These are phyloP conservation scores for Rhynchospora pubera DNA, from an alignment of 176 grass and related monocot species.

Conservation along the genomic window DNA sequence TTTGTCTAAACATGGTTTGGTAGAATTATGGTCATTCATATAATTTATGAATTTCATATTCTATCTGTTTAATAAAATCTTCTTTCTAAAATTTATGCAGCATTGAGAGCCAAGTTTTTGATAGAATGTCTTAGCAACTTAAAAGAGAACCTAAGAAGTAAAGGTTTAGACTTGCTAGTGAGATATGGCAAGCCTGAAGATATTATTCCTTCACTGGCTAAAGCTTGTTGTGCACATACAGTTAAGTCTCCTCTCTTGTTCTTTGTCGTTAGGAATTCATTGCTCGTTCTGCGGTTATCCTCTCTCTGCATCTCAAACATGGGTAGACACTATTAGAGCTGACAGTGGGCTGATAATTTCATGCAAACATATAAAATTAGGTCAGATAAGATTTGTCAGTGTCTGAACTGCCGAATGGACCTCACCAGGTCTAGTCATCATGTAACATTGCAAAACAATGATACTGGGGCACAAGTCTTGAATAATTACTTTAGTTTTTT, in stretches of 20 bases:
- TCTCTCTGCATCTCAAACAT: neutral
- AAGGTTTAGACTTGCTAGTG: conserved; percentile 59
- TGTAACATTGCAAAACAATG: neutral
- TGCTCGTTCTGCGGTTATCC: neutral
- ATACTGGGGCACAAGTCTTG: neutral
- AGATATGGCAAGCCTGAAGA: conserved; percentile 68
- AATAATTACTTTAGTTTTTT: neutral
- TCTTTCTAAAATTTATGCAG: conserved; percentile 21
- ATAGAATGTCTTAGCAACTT: conserved; percentile 60
- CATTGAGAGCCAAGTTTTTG: conserved; percentile 59
- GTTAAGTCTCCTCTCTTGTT: conserved; percentile 24
- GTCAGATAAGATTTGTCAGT: neutral
- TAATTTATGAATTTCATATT: neutral
- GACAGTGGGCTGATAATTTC: neutral
- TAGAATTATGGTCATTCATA: neutral
- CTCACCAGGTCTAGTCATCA: neutral
- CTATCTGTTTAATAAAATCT: neutral
- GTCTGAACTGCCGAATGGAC: neutral
- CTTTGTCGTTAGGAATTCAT: no score
- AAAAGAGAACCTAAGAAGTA: conserved; percentile 58
- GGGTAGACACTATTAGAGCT: neutral
- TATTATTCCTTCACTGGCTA: conserved; percentile 60
- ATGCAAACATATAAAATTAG: neutral
- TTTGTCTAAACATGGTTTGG: neutral
- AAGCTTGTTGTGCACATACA: conserved; percentile 58